Conservation (phyloP, 306 rosid species). For the Senna siamea region DNA sequence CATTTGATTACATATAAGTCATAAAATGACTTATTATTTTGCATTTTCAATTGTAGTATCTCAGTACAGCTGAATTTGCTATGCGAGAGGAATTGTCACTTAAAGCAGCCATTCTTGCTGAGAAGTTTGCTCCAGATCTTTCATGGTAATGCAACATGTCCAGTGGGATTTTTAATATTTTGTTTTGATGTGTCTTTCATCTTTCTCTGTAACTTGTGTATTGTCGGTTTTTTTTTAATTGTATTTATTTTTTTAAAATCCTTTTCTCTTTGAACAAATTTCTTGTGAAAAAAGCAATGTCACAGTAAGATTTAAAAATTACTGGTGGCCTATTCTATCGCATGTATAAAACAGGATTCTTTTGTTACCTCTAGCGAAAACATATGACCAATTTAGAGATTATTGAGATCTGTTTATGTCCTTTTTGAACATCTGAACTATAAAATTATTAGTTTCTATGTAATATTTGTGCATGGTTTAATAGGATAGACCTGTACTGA, state of each 20-base stretch:
- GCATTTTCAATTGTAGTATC: slow-evolving; percentile 74
- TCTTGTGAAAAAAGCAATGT: slow-evolving; percentile 7
- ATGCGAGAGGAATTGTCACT: slow-evolving; percentile 99
- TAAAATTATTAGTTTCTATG: neutral
- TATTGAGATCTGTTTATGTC: slow-evolving; percentile 1
- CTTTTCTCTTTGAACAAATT: neutral
- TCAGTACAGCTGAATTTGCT: slow-evolving; percentile 95
- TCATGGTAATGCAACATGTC: slow-evolving; percentile 68
- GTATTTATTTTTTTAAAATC: no score
- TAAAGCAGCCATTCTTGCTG: slow-evolving; percentile 99
- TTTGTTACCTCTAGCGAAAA: neutral
- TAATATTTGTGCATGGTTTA: slow-evolving; percentile 8
- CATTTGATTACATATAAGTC: slow-evolving; percentile 37
- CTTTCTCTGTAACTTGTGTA: slow-evolving; percentile 19
- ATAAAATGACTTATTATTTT: slow-evolving; percentile 33
- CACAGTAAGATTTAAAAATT: neutral
- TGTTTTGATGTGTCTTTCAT: slow-evolving; percentile 9
- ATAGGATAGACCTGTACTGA: slow-evolving; percentile 6
- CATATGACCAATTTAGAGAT: slow-evolving; percentile 4
- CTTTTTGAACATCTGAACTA: neutral
- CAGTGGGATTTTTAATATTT: slow-evolving; percentile 2
- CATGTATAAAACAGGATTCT: slow-evolving; percentile 5
- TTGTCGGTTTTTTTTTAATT: neutral
- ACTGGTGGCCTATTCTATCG: neutral
- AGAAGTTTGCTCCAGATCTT: slow-evolving; percentile 99